Base-by-base conservation (phyloP, 1,284 basidiomycete genomes). In the Pseudozyma hubeiensis region DNA sequence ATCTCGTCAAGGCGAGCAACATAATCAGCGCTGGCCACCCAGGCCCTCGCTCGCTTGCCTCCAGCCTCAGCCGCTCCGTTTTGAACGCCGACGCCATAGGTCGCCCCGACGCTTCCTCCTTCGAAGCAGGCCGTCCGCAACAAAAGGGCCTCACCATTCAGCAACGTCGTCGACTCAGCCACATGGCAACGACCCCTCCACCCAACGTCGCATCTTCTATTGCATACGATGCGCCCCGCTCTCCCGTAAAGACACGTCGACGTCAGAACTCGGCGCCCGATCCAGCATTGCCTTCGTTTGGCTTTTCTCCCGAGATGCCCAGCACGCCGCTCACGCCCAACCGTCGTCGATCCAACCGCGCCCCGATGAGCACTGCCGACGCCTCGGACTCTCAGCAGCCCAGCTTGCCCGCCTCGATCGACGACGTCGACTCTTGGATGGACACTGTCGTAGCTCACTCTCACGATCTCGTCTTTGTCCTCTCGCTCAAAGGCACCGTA, bases 401-500 rank as follows among this genome's bases (percentile, higher is more conserved):
- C 14, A 44, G n/a, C 17, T 11, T 61, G n/a, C 62, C 62, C 16
- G 14, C 37, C 3, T 14, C 56, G 7, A 11, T 16, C 0, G 58
- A 68, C 14, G 48, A 52, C 11, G 37, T 39, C 19, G 53, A 59
- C 19, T 31, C 39, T 10, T 75, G 72, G 72, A 66, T 31, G 30
- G 72, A 75, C 19, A 55, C 60, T 10, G 46, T 75, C 11, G 53
- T 75, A 0, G 34, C 56, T 51, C 69, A 75, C 54, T 75, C 72
- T 29, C 72, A 75, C 51, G 72, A 75, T 44, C 66, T 75, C n/a
- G 66, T 75, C 31, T 91, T 93, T 82, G 94, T 97, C 31, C 88
- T 97, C 33, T 94, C 92, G 4, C 89, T 75, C 53, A 75, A 97
- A 80, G 95, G 95, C 24, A 88, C 88, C 13, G 93, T 97, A 85